Percentiles rank a stretch among this genome's conserved stretches.
These are phyloP conservation scores for Claviceps cyperi DNA, from an alignment of 2,329 filamentous ascomycete species.

Conservation along the genomic window DNA sequence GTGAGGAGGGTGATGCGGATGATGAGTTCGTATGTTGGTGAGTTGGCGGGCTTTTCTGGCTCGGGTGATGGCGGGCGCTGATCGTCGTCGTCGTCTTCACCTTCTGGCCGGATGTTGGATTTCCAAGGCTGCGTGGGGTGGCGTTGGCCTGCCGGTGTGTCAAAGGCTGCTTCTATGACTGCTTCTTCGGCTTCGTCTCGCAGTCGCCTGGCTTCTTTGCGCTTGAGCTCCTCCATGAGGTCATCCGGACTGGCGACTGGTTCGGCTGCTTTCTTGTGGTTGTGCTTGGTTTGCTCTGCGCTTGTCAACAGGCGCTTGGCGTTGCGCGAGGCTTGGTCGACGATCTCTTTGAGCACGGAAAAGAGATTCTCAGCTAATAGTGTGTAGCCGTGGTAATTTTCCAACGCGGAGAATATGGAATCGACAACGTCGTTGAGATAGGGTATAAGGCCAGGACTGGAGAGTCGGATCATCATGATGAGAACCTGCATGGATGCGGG, in stretches of 20 bases:
- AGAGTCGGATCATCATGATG: conserved; percentile 84
- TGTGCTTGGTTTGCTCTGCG: conserved; percentile 17
- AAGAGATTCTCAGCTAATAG: conserved; percentile 76
- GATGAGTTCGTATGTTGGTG: conserved; percentile 68
- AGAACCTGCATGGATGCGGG: conserved; percentile 83
- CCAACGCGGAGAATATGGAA: conserved; percentile 83
- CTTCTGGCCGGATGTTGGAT: conserved; percentile 14
- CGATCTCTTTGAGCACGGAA: conserved; percentile 64
- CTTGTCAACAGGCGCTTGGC: conserved; percentile 32
- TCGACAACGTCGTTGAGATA: conserved; percentile 85
- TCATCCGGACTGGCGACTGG: conserved; percentile 25
- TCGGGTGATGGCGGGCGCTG: conserved; percentile 17
- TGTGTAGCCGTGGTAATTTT: conserved; percentile 89
- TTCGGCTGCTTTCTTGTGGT: conserved; percentile 28
- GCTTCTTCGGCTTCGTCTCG: conserved; percentile 21
- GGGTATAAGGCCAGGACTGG: conserved; percentile 66
- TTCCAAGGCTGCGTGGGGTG: conserved; percentile 25
- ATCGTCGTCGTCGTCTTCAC: conserved; percentile 18
- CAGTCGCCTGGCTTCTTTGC: conserved; percentile 26
- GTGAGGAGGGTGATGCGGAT: conserved; percentile 70
- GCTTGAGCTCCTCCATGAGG: conserved; percentile 45
- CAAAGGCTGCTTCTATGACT: conserved; percentile 6
- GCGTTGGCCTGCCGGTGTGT: conserved; percentile 13
- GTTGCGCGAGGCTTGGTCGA: conserved; percentile 61
- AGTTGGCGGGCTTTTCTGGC: conserved; percentile 47